Base-by-base conservation (phyloP, 352 stramenopile genomes). In the Blastocystis sp. region DNA sequence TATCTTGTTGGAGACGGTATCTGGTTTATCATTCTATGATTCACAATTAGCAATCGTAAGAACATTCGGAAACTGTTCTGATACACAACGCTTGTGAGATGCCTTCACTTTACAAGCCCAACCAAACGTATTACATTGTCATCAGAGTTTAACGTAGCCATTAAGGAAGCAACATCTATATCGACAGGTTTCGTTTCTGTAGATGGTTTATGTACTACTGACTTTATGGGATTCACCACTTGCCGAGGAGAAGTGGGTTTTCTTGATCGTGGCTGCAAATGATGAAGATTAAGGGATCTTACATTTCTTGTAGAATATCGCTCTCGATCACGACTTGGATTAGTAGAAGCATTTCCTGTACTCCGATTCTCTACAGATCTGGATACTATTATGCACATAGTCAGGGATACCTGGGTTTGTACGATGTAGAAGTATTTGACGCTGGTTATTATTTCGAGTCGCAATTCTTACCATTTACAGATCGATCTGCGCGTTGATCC, bases 401-500 rank as follows among this genome's bases (percentile, higher is more conserved):
- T 48, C 11, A 17, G 7, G 17, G 27, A 0, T 69, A 84, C 73
- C 73, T 42, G 17, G 73, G 64, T 35, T 68, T 84, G 13, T 62
- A 62, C 5, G 56, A 62, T 62, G 19, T 33, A 15, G 56, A 62
- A 62, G 56, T n/a, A 62, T 22, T 54, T 30, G 44, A 57, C 3
- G 44, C 44, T 57, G 57, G 3, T 27, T 15, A n/a, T 69, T 30
- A 22, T 0, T 44, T 24, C 11, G 13, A 42, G n/a, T 37, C 1
- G 42, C 3, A n/a, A 42, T 19, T 7, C 0, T 40, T 64, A 84
- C 73, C 48, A 68, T 84, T 84, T 56, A 84, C 73, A 42, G 73
- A 66, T 17, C 73, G 73, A n/a, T 84, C 73, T 51, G 73, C 73
- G 35, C 73, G 48, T 44, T 84, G 73, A 42, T 84, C 73, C 17